Evolutionary conservation across 768 basidiomycete genomes (phyloP).

Genomic region (Calocybe gangraenosa): DNA sequence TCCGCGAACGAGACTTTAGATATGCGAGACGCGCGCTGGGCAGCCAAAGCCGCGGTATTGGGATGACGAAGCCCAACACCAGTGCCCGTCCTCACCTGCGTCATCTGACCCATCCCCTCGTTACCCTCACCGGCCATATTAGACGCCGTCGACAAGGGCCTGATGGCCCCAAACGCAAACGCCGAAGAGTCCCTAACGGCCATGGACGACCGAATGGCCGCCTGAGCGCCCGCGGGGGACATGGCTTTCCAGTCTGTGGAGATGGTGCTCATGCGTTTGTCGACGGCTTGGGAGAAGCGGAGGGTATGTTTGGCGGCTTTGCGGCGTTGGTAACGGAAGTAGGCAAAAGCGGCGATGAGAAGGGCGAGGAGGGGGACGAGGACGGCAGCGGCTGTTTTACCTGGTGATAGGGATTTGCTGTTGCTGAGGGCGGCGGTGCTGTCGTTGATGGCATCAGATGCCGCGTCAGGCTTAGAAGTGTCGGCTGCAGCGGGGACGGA

Average conservation of each 20-base stretch:
- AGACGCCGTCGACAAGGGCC: constrained; percentile 38
- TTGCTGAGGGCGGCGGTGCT: constrained; percentile 30
- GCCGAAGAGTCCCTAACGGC: constrained; percentile 36
- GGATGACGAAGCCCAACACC: constrained; percentile 50
- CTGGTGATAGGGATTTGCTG: constrained; percentile 30
- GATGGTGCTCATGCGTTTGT: constrained; percentile 83
- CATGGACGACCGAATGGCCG: constrained; percentile 69
- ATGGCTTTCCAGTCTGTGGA: constrained; percentile 75
- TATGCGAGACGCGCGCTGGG: constrained; percentile 40
- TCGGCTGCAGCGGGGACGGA: constrained; percentile 37
- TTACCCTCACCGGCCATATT: constrained; percentile 36
- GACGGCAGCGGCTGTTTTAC: constrained; percentile 64
- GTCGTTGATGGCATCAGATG: constrained; percentile 36
- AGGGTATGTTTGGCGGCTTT: constrained; percentile 47
- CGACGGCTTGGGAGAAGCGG: constrained; percentile 62
- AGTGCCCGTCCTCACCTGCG: constrained; percentile 42
- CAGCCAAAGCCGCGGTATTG: constrained; percentile 22
- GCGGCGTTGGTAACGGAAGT: constrained; percentile 50
- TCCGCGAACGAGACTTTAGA: constrained; percentile 71
- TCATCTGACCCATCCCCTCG: constrained; percentile 25
- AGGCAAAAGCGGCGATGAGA: constrained; percentile 36
- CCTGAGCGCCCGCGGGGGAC: constrained; percentile 62
- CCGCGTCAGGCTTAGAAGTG: constrained; percentile 24
- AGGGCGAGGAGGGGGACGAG: constrained; percentile 60
- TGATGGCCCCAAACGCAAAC: constrained; percentile 58